A percentile compares a stretch with the other conserved stretches of the same genome.
Conservation (phyloP, 169 alveolate genomes). For the Eimeria necatrix region DNA sequence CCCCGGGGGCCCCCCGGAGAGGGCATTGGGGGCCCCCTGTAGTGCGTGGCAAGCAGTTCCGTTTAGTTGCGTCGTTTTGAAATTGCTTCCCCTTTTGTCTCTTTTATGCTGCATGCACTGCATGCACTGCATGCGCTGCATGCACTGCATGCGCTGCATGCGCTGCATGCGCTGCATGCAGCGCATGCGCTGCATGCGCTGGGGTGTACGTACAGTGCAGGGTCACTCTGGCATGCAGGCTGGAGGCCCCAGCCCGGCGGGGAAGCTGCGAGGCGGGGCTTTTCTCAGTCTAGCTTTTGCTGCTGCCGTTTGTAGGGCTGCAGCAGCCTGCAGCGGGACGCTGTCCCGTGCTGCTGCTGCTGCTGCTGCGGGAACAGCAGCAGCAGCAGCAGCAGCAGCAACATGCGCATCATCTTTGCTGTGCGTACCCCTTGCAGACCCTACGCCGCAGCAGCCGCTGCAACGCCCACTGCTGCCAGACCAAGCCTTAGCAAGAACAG, state of each 20-base stretch:
- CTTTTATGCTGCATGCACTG: too few relatives aligned
- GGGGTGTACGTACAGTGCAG: too few relatives aligned
- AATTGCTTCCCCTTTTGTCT: background rate
- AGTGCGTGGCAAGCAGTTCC: background rate
- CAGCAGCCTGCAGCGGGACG: slow-evolving; percentile 38
- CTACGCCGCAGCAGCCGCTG: slow-evolving; percentile 10
- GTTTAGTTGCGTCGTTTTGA: background rate
- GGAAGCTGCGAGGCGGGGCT: too few relatives aligned
- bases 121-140: background rate
- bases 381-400: background rate
- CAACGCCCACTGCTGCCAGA: background rate
- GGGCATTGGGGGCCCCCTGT: slow-evolving; percentile 1
- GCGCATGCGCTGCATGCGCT: background rate
- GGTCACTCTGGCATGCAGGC: too few relatives aligned
- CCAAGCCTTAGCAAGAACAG: background rate
- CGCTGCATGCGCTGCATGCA: background rate
- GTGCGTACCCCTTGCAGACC: slow-evolving; percentile 33
- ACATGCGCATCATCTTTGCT: slow-evolving; percentile 13
- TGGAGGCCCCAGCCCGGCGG: too few relatives aligned
- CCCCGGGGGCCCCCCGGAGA: background rate
- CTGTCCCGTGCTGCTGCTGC: background rate
- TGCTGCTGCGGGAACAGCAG: background rate
- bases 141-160: background rate
- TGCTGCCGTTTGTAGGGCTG: too few relatives aligned
- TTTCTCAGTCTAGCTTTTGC: too few relatives aligned